Evolutionary conservation across 1,139 yeast species (phyloP), one percentile per base, ranked within the genome.

Genomic region (Candida pseudocylindracea): DNA sequence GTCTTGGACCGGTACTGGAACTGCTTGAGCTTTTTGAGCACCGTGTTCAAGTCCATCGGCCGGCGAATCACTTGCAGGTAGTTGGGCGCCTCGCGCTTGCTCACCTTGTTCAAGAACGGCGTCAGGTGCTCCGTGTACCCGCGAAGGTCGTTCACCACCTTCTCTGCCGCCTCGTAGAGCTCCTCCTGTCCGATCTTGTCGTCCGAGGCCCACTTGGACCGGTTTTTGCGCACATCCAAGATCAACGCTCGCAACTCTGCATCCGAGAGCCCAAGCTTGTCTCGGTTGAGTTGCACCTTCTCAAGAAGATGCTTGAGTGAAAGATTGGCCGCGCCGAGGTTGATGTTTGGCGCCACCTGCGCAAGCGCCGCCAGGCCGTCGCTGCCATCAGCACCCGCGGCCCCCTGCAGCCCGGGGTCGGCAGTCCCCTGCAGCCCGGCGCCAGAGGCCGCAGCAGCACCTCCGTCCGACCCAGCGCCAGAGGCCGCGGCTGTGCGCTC

Each of bases 151-250:
- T 73, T 55, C 0, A 85, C 88, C 1, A 88, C 98, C 46, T 81
- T 85, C 45, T 91, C 98, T 44, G 95, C 88, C 0, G 95, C 94
- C 43, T 91, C 98, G 45, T 88, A 91, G 12, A 91, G 60, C 48
- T 91, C 99, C 48, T 91, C 99, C 50, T 91, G 99, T 4, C 98
- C 98, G 30, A 88, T 72, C 38, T 80, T 64, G 37, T 85, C 94
- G 47, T 88, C 95, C 38, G 80, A 80, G 24, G 75, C 93, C 99
- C 98, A 91, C 51, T 91, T 88, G 0, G 96, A 92, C 41, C 96
- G 61, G 46, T 85, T 85, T 44, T 85, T 88, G 33, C 95, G 66
- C 10, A 88, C 96, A 47, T 88, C 98, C 63, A 81, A 70, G 34
- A 88, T 74, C 38, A 88, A 61, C 34, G 75, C 76, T 36, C 92